These are phyloP conservation scores for Azolla pinnata DNA, from an alignment of 75 land plant genomes.

Conservation along the genomic window DNA sequence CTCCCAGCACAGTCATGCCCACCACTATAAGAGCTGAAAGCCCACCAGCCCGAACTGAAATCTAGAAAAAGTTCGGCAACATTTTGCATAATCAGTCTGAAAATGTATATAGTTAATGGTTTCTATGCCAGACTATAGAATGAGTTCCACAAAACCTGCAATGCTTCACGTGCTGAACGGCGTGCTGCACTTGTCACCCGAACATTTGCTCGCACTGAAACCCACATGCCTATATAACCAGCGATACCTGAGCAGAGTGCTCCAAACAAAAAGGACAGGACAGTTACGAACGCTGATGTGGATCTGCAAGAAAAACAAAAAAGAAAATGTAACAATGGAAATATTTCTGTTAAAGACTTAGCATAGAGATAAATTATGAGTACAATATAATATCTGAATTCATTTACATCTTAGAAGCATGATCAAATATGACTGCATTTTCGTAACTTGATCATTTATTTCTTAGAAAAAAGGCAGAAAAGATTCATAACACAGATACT, in stretches of 20 bases:
- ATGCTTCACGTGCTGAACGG: conserved; percentile 90
- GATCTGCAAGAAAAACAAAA: conserved; percentile 47
- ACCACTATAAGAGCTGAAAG: conserved; percentile 93
- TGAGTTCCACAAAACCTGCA: no score
- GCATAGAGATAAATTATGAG: no score
- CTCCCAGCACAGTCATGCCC: conserved; percentile 95
- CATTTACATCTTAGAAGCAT: no score
- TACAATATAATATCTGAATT: no score
- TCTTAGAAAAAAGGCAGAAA: no score
- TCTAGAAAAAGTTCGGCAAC: conserved; percentile 52
- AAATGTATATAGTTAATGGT: no score
- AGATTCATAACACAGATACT: conserved; percentile 4
- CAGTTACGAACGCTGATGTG: conserved; percentile 78
- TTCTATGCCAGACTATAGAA: no score
- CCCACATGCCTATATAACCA: conserved; percentile 99
- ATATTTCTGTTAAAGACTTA: no score
- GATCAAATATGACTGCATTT: no score
- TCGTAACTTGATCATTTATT: no score
- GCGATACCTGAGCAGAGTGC: conserved; percentile 95
- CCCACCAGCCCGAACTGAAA: conserved; percentile 96
- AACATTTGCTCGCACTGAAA: conserved; percentile 98
- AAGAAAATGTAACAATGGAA: no score
- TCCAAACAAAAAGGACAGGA: conserved; percentile 82
- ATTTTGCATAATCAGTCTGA: no score
- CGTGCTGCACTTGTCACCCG: conserved; percentile 97